These are phyloP conservation scores for Stylosanthes scabra DNA, from an alignment of 331 rosid genomes.

Conservation along the genomic window DNA sequence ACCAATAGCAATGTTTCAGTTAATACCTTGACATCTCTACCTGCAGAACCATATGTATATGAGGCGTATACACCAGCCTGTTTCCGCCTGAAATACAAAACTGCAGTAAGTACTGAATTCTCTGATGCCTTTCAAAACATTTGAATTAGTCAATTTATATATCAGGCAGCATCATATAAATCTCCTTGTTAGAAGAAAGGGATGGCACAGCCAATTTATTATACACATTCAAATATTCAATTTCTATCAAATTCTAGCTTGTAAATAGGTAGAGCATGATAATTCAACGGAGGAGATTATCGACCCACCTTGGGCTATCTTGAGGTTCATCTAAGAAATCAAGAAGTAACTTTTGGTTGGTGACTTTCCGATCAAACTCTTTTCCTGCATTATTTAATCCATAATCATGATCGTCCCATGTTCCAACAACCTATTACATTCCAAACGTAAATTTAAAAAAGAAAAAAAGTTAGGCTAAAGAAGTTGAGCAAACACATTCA, in stretches of 20 bases:
- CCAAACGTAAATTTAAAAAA: constrained; percentile 28
- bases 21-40: constrained; percentile 74
- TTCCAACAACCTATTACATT: constrained; percentile 75
- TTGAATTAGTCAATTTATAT: not conserved
- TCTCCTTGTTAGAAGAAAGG: constrained; percentile 5
- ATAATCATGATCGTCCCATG: constrained; percentile 94
- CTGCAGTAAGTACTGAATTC: constrained; percentile 35
- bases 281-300: constrained; percentile 34
- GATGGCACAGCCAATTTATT: too few species aligned
- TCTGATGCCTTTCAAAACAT: not conserved
- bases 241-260: constrained; percentile 12
- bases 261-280: constrained; percentile 19
- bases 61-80: constrained; percentile 84
- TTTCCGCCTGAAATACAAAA: constrained; percentile 62
- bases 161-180: constrained; percentile 17
- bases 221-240: constrained; percentile 10
- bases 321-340: constrained; percentile 84
- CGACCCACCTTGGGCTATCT: constrained; percentile 76
- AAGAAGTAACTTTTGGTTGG: constrained; percentile 80
- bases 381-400: constrained; percentile 88
- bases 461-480: constrained; percentile 39
- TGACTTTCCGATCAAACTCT: constrained; percentile 61
- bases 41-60: constrained; percentile 70
- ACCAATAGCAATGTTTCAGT: constrained; percentile 15
- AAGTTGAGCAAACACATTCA: constrained; percentile 19